Evolutionary conservation across 1,284 basidiomycete species (phyloP).

Genomic region (Sanghuangporus weigelae): DNA sequence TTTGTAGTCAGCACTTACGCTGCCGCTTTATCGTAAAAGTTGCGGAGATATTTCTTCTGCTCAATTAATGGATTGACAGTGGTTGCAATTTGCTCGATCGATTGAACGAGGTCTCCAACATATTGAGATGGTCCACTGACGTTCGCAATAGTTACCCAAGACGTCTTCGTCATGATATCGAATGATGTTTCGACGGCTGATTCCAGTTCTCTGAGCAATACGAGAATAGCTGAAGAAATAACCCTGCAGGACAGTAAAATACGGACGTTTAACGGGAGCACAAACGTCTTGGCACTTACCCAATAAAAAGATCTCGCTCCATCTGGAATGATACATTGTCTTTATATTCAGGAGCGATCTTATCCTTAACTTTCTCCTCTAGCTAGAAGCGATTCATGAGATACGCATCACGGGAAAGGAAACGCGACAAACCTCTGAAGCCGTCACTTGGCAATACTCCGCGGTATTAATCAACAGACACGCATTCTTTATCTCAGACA

Average conservation of each 20-base stretch:
- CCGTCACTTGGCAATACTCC: slow-evolving; percentile 94
- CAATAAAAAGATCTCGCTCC: slow-evolving; percentile 86
- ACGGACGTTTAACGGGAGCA: background rate
- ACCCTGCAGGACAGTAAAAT: slow-evolving; percentile 42
- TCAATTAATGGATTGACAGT: slow-evolving; percentile 72
- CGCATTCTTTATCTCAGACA: slow-evolving; percentile 70
- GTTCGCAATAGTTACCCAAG: slow-evolving; percentile 73
- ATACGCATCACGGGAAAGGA: background rate
- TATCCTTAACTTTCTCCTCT: slow-evolving; percentile 86
- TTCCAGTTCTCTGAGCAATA: slow-evolving; percentile 81
- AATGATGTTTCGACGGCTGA: slow-evolving; percentile 73
- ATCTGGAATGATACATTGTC: slow-evolving; percentile 78
- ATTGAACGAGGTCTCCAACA: slow-evolving; percentile 66
- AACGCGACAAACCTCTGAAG: slow-evolving; percentile 57
- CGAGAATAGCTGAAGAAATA: slow-evolving; percentile 75
- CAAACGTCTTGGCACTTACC: slow-evolving; percentile 37
- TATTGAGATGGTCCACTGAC: slow-evolving; percentile 85
- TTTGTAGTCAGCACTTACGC: slow-evolving; percentile 44
- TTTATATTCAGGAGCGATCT: slow-evolving; percentile 71
- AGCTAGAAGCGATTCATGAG: slow-evolving; percentile 44
- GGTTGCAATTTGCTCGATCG: slow-evolving; percentile 60
- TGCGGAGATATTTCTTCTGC: slow-evolving; percentile 89
- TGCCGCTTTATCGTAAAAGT: slow-evolving; percentile 87
- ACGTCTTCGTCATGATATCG: slow-evolving; percentile 64
- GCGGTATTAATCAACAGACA: slow-evolving; percentile 93